Conservation (phyloP, 768 basidiomycete genomes). For the Mycena metata region DNA sequence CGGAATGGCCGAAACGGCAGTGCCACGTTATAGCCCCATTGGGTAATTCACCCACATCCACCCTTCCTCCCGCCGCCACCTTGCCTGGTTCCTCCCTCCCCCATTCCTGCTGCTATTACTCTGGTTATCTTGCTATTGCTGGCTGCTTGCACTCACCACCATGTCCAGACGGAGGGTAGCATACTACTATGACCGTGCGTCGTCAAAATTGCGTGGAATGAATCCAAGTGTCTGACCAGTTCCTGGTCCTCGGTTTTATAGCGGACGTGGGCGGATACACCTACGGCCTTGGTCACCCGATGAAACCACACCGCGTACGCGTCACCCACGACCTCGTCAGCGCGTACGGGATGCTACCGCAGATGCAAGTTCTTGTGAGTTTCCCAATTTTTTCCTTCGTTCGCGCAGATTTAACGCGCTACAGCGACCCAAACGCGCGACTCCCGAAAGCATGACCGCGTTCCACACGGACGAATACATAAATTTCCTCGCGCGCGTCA, state of each 20-base stretch:
- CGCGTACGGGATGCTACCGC: slow-evolving; percentile 93
- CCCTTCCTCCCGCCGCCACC: too few species aligned
- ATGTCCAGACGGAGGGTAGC: slow-evolving; percentile 84
- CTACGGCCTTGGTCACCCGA: slow-evolving; percentile 91
- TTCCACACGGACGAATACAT: slow-evolving; percentile 99
- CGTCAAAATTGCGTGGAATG: neutral
- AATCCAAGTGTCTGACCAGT: neutral
- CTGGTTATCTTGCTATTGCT: too few species aligned
- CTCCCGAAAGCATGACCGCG: slow-evolving; percentile 83
- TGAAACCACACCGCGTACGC: slow-evolving; percentile 97
- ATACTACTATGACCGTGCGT: slow-evolving; percentile 84
- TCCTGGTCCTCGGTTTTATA: slow-evolving; percentile 45
- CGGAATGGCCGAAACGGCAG: too few species aligned
- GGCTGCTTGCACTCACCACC: neutral
- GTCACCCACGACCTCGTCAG: slow-evolving; percentile 94
- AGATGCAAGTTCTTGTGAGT: slow-evolving; percentile 92
- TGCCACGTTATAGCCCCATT: too few species aligned
- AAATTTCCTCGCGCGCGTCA: slow-evolving; percentile 89
- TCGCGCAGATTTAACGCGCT: neutral
- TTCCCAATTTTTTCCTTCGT: neutral
- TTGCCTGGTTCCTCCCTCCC: too few species aligned
- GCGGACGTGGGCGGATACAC: slow-evolving; percentile 81
- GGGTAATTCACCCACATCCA: too few species aligned
- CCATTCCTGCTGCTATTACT: too few species aligned
- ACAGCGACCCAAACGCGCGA: slow-evolving; percentile 79